Base-by-base conservation (phyloP, 495 filamentous ascomycete species). In the Sordaria brevicollis region DNA sequence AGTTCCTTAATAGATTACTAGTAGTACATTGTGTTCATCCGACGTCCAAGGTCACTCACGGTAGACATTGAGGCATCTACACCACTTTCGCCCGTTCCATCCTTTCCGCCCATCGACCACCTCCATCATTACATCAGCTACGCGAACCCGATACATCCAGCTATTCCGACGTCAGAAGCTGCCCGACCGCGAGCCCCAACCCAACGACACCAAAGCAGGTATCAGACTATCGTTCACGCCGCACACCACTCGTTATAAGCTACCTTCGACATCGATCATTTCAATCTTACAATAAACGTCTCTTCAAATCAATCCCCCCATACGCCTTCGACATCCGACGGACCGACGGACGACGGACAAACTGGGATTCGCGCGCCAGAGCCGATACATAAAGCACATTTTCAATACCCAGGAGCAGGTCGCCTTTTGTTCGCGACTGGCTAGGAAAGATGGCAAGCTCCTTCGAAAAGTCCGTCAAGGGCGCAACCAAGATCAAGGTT, bases 401-500 rank as follows among this genome's bases (percentile, higher is more conserved):
- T 17, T 19, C 11, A 34, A 11, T n/a, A 65, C 29, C 62, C 35
- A 31, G 19, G 17, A 19, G 57, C 57, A 35, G 49, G 65, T 67
- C 43, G 39, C 66, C 41, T 41, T 65, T 38, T 66, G 49, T 68
- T 65, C 67, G 68, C 69, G 41, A 62, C 38, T 70, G 43, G 25
- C 43, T 66, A 69, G 37, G 68, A 82, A 78, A 74, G 75, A 94
- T 93, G 92, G 86, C 90, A 71, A 89, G 87, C 76, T 92, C 90
- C 66, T 95, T 94, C 73, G 92, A 96, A 84, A 96, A 96, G 83
- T 93, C 92, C 57, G 92, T 96, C 72, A 96, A 96, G 83, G 92
- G 92, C 81, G 92, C 92, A 74, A 96, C 92, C 39, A 96, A 96
- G 85, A 89, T 96, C 77, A 98, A 98, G 88, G 93, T 92, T 66